A percentile compares a stretch with the other conserved stretches of the same genome.
Conservation (phyloP, 1,284 basidiomycete species). For the Coniferiporia weirii region DNA sequence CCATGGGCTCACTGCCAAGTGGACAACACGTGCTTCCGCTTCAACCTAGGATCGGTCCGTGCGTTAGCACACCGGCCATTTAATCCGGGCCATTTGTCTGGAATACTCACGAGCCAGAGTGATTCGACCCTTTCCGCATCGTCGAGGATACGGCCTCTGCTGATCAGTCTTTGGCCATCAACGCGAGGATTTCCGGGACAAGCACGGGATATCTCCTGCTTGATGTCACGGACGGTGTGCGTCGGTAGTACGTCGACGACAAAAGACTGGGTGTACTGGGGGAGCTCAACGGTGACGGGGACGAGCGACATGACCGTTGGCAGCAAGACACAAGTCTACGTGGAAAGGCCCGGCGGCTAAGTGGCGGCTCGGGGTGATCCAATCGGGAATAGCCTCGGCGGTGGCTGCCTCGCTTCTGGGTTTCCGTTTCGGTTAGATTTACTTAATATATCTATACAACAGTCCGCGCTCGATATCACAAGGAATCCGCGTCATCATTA, state of each 20-base stretch:
- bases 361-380: too few species aligned
- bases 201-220: slow-evolving; percentile 52
- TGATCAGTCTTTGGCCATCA: slow-evolving; percentile 69
- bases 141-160: slow-evolving; percentile 59
- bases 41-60: slow-evolving; percentile 38
- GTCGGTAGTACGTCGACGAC: slow-evolving; percentile 43
- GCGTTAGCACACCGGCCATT: slow-evolving; percentile 5
- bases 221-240: slow-evolving; percentile 57
- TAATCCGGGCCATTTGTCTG: neutral
- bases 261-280: slow-evolving; percentile 66
- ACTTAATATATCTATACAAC: neutral
- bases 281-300: slow-evolving; percentile 63
- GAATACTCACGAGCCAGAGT: slow-evolving; percentile 60
- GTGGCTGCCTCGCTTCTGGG: too few species aligned
- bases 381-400: too few species aligned
- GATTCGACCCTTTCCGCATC: slow-evolving; percentile 62
- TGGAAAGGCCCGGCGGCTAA: neutral
- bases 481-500: too few species aligned
- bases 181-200: slow-evolving; percentile 63
- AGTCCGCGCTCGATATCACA: too few species aligned
- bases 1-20: slow-evolving; percentile 70
- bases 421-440: too few species aligned
- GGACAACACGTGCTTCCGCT: slow-evolving; percentile 56
- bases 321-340: slow-evolving; percentile 10
- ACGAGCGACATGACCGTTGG: slow-evolving; percentile 34